Base-by-base conservation (phyloP, 257 asterid genomes). In the Henckelia pumila region DNA sequence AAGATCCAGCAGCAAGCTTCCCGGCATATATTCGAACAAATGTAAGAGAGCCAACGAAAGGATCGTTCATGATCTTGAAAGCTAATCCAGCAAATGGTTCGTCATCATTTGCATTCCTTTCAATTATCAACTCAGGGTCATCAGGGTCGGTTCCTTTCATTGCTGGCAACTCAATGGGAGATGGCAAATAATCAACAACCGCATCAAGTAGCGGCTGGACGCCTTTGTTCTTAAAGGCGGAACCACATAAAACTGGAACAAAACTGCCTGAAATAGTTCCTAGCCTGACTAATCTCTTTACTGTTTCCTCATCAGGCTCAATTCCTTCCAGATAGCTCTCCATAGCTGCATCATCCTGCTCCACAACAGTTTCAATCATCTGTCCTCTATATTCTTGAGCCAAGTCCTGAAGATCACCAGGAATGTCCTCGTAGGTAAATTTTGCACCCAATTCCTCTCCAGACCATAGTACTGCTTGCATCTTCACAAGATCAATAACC, bases 391-490 rank as follows among this genome's bases (percentile, higher is more conserved):
- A 88, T 3, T 91, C 95, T 61, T 84, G 72, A 65, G 99, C 95
- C 66, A 88, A 74, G 32, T 87, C 88, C 72, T 71, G 79, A 70
- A 94, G 89, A 70, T 91, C 95, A 19, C 78, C 78, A 1, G 96
- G 97, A 66, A 94, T 91, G 25, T 88, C 91, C 77, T 81, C 90
- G 24, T 84, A 88, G 0, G 85, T 8, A 83, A 84, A 94, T 66
- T 94, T 94, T 30, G 99, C 99, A 60, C 99, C 99, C 82, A 94
- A 82, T 78, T 94, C 96, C 70, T 94, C 99, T 44, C 96, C 97
- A 2, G 95, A 83, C 97, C 96, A 94, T 69, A 91, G 23, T 1
- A 88, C 47, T 0, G 96, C 96, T 74, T 83, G 81, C 99, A 94
- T 91, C 79, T 35, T 82, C 72, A 91, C 93, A 63, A 91, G 93